Base-by-base conservation (phyloP, 352 stramenopile species). In the Globisporangium carolinianum region DNA sequence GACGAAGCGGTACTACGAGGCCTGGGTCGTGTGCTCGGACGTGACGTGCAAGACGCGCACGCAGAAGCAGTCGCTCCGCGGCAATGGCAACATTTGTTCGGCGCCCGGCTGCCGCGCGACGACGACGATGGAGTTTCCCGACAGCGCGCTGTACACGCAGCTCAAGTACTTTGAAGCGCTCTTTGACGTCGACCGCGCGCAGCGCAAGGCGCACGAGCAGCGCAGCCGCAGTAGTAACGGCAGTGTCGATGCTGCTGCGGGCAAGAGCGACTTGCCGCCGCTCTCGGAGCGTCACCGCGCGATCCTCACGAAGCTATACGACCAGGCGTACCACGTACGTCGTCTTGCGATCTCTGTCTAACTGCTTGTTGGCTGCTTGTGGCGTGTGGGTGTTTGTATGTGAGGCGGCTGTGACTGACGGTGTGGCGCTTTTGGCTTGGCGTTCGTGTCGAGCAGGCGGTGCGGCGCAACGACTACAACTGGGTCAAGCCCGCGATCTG, bases 161-260 rank as follows among this genome's bases (percentile, higher is more conserved):
- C 84, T 99, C 48, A 98, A 98, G 71, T 99, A 97, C 65, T 95
- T 98, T 57, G 92, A 98, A 68, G 91, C 90, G 32, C 80, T 99
- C 8, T 98, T 99, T 57, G 92, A 99, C 69, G 62, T 97, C 11
- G 79, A 96, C 17, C 94, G 87, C 36, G 88, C 86, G 8, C 70
- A 97, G 69, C 86, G 86, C 51, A 95, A 89, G 51, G 78, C 89
- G 37, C 58, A 70, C 54, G 83, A 87, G 45, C 69, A 97, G 62
- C 77, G 93, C 42, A 66, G 72, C 32, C 70, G 69, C 48, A 24
- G 24, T 24, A 24, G 24, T 24, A 37, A 55, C 17, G 53, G 35
- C n/a, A 64, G 42, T 17, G 63, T 42, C 51, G 55, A 53, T 32
- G 6, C 53, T 3, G 63, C 35, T n/a, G 62, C 51, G 36, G 53